phyloP scores from a whole-genome alignment of 352 stramenopile genomes.

The Pythium brachiatum region DNA sequence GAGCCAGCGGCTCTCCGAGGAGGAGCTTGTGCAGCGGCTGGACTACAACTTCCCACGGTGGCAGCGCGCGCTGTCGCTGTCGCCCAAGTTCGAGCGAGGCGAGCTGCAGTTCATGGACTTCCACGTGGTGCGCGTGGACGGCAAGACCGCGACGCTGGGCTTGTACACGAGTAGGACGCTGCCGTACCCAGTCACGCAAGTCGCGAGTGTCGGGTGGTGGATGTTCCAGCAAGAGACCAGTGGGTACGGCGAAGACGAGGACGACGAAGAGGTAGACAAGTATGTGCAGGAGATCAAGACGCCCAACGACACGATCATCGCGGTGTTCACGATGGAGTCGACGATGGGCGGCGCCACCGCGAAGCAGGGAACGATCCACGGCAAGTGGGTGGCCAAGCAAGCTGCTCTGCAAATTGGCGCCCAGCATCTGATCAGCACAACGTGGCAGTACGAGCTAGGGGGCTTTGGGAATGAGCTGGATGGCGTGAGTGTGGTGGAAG shows the following conservation, averaged over 20 bases:
- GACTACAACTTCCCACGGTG: background rate
- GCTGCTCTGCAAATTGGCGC: background rate
- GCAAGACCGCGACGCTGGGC: too few relatives aligned
- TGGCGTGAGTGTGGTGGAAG: background rate
- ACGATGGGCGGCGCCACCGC: background rate
- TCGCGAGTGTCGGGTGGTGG: too few relatives aligned
- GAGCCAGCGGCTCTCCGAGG: background rate
- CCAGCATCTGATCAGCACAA: background rate
- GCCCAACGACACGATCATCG: too few relatives aligned
- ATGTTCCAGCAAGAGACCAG: too few relatives aligned
- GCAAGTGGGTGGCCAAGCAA: conserved; percentile 11
- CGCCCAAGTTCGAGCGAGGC: background rate
- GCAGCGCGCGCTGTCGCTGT: too few relatives aligned
- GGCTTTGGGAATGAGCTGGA: conserved; percentile 15
- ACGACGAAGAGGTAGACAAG: too few relatives aligned
- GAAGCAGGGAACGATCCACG: conserved; percentile 5
- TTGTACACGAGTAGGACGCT: too few relatives aligned
- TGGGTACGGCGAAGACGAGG: too few relatives aligned
- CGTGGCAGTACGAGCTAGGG: background rate
- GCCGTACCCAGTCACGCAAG: too few relatives aligned
- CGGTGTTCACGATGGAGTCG: too few relatives aligned
- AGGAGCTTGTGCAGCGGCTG: background rate
- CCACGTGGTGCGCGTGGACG: background rate
- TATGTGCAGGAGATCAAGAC: too few relatives aligned
- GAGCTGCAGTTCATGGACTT: background rate